A percentile compares a stretch with the other conserved stretches of the same genome.
These are phyloP conservation scores for Haplographium delicatum DNA, from an alignment of 495 filamentous ascomycete species.

Conservation along the genomic window DNA sequence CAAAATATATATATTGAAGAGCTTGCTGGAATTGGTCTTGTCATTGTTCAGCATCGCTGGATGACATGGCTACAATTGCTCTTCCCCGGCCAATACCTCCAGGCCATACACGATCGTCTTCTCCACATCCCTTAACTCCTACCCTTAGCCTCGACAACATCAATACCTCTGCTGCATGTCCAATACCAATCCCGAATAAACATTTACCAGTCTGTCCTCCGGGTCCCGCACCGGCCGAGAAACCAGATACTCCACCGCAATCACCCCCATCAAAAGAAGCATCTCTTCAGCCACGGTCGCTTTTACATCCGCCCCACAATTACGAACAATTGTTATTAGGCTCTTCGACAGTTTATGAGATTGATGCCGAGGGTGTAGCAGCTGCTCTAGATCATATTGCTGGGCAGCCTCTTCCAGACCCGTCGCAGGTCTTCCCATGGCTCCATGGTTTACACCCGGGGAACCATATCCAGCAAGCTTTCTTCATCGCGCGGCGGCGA, in stretches of 20 bases:
- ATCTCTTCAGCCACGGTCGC: slow-evolving; percentile 52
- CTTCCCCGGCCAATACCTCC: slow-evolving; percentile 45
- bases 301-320: slow-evolving; percentile 68
- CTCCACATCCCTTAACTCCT: slow-evolving; percentile 42
- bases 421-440: slow-evolving; percentile 90
- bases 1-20: slow-evolving; percentile 1
- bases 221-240: slow-evolving; percentile 57
- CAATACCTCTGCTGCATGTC: slow-evolving; percentile 36
- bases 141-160: slow-evolving; percentile 45
- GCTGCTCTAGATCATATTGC: slow-evolving; percentile 70
- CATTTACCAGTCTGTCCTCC: slow-evolving; percentile 82
- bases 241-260: slow-evolving; percentile 60
- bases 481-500: slow-evolving; percentile 76
- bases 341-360: slow-evolving; percentile 61
- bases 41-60: not conserved
- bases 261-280: slow-evolving; percentile 52
- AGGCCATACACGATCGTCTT: slow-evolving; percentile 36
- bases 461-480: slow-evolving; percentile 82
- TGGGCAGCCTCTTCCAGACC: slow-evolving; percentile 74
- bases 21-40: not conserved
- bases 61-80: slow-evolving; percentile 47
- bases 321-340: slow-evolving; percentile 49
- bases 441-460: slow-evolving; percentile 88
- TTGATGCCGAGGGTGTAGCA: slow-evolving; percentile 62
- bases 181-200: slow-evolving; percentile 75